phyloP scores from a whole-genome alignment of 2,329 filamentous ascomycete genomes.

The Thielaviopsis cerberus region DNA sequence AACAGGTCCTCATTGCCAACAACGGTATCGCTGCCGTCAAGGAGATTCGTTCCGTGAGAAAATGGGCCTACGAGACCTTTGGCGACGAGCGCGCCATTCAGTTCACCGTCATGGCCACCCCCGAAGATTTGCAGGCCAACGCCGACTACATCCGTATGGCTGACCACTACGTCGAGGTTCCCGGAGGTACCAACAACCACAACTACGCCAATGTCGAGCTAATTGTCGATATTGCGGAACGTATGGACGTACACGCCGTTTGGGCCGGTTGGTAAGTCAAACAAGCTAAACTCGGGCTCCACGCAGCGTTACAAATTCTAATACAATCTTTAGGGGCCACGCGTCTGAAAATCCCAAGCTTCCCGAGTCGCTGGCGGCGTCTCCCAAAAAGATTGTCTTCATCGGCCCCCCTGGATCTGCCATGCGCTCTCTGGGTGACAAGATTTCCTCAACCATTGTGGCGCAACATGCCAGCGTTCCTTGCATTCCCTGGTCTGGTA shows the following conservation, averaged over 20 bases:
- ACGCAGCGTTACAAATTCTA: neutral
- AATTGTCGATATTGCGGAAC: slow-evolving; percentile 95
- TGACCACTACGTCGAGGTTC: slow-evolving; percentile 97
- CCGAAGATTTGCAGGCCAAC: slow-evolving; percentile 91
- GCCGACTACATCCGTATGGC: slow-evolving; percentile 99
- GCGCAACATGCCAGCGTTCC: slow-evolving; percentile 91
- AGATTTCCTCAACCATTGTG: slow-evolving; percentile 98
- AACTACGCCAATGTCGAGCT: slow-evolving; percentile 99
- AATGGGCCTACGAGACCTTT: slow-evolving; percentile 99
- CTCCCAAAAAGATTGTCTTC: slow-evolving; percentile 96
- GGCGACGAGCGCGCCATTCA: slow-evolving; percentile 96
- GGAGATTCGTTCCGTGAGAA: slow-evolving; percentile 95
- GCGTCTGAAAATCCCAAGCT: slow-evolving; percentile 97
- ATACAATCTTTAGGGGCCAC: slow-evolving; percentile 49
- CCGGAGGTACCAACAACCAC: slow-evolving; percentile 98
- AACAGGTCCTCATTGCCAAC: slow-evolving; percentile 90
- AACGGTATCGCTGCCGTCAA: slow-evolving; percentile 99
- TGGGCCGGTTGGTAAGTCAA: slow-evolving; percentile 89
- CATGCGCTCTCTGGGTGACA: slow-evolving; percentile 97
- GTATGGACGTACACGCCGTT: slow-evolving; percentile 94
- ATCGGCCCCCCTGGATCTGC: slow-evolving; percentile 94
- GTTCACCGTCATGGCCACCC: slow-evolving; percentile 98
- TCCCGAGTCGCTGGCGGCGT: slow-evolving; percentile 86
- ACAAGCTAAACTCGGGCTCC: neutral
- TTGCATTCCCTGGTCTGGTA: slow-evolving; percentile 98